phyloP scores from a whole-genome alignment of 371 early-diverging fungal genomes.

The Lichtheimia corymbifera region DNA sequence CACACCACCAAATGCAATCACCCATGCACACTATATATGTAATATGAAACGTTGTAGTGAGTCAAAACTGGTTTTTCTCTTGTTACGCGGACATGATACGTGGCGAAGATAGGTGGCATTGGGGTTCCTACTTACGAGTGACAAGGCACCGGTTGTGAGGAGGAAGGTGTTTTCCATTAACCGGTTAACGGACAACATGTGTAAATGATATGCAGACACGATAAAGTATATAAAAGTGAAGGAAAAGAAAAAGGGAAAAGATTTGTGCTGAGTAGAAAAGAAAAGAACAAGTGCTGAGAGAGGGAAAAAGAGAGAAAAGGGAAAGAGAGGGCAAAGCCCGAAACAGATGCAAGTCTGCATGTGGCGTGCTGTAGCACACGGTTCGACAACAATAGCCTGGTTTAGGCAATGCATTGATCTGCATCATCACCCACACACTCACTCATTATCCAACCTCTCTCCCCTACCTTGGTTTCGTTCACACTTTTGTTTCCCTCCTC shows the following conservation, averaged over 20 bases:
- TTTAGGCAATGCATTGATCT: no score
- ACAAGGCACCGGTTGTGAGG: slow-evolving; percentile 26
- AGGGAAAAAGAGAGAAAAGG: neutral
- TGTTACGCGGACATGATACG: neutral
- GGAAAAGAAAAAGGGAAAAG: neutral
- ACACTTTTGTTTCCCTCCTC: no score
- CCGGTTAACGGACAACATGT: slow-evolving; percentile 17
- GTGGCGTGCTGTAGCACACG: no score
- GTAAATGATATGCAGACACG: neutral
- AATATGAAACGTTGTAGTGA: neutral
- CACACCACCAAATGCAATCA: slow-evolving; percentile 43
- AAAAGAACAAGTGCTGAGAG: slow-evolving; percentile 5
- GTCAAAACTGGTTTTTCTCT: neutral
- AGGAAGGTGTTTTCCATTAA: slow-evolving; percentile 37
- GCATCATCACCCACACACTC: no score
- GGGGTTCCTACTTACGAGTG: slow-evolving; percentile 19
- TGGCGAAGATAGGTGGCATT: neutral
- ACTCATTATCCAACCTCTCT: no score
- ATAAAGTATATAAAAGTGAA: neutral
- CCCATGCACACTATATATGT: slow-evolving; percentile 37
- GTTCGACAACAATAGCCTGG: no score
- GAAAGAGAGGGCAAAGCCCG: neutral
- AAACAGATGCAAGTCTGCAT: no score
- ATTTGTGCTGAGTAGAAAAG: slow-evolving; percentile 10
- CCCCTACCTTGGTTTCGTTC: no score